These are phyloP conservation scores for Pseudogymnoascus sp. DNA, from an alignment of 2,329 filamentous ascomycete genomes.

Conservation along the genomic window DNA sequence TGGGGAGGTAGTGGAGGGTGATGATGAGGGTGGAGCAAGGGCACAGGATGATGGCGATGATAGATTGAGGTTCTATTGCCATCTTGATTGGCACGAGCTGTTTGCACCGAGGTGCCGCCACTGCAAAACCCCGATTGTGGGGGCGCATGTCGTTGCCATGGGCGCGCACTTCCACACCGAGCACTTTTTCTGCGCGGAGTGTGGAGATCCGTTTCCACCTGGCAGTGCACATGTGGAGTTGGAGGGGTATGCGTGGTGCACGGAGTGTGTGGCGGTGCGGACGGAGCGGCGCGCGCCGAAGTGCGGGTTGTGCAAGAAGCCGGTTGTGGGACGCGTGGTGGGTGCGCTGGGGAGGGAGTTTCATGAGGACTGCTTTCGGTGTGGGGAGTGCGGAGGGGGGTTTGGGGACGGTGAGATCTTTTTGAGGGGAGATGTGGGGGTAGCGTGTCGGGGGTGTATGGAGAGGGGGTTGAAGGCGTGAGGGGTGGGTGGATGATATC, in stretches of 20 bases:
- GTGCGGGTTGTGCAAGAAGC: slow-evolving; percentile 74
- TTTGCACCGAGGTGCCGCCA: slow-evolving; percentile 91
- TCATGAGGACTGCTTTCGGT: slow-evolving; percentile 89
- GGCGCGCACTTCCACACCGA: slow-evolving; percentile 95
- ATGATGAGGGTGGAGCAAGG: slow-evolving; percentile 54
- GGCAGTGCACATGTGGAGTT: slow-evolving; percentile 75
- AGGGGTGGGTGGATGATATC: neutral
- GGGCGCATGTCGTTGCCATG: slow-evolving; percentile 87
- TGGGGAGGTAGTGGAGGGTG: slow-evolving; percentile 48
- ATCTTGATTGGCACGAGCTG: slow-evolving; percentile 95
- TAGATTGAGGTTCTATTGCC: slow-evolving; percentile 81
- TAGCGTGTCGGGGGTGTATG: slow-evolving; percentile 54
- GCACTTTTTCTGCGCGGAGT: slow-evolving; percentile 98
- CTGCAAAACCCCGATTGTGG: slow-evolving; percentile 93
- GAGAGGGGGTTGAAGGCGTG: slow-evolving; percentile 47
- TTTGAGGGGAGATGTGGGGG: slow-evolving; percentile 44
- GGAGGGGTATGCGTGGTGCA: slow-evolving; percentile 95
- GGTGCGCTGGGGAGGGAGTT: slow-evolving; percentile 85
- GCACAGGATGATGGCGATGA: slow-evolving; percentile 61
- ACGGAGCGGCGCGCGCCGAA: slow-evolving; percentile 83
- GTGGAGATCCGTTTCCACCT: slow-evolving; percentile 82
- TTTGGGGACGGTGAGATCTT: slow-evolving; percentile 61
- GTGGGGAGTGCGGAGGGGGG: slow-evolving; percentile 50
- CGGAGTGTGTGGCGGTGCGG: slow-evolving; percentile 83
- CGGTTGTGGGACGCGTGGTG: slow-evolving; percentile 84